Evolutionary conservation across 2,329 filamentous ascomycete genomes (phyloP).

Genomic region (Xylariomycetidae sp.): DNA sequence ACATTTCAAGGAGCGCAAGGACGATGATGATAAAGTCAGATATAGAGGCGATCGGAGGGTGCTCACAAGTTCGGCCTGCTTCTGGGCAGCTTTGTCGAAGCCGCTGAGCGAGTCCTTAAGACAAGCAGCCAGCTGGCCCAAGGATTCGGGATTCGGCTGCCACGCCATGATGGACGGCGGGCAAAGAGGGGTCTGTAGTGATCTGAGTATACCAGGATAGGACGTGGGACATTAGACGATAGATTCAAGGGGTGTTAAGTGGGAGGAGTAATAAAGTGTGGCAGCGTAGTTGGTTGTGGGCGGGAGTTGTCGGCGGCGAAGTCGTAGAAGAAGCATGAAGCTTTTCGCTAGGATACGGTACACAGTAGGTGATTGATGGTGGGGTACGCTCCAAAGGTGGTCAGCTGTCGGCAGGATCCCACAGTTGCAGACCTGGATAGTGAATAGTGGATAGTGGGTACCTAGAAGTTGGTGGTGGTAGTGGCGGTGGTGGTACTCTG

Average conservation of each 20-base stretch:
- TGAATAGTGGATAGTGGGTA: background rate
- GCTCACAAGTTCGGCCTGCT: slow-evolving; percentile 81
- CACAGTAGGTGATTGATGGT: background rate
- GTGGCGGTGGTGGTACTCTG: too few relatives aligned
- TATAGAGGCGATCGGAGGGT: slow-evolving; percentile 3
- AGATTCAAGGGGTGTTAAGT: slow-evolving; percentile 3
- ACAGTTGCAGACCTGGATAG: background rate
- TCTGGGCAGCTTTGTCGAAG: slow-evolving; percentile 73
- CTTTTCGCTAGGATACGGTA: background rate
- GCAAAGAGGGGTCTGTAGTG: slow-evolving; percentile 4
- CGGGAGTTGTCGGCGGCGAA: background rate
- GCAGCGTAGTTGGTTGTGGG: background rate
- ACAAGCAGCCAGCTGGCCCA: slow-evolving; percentile 84
- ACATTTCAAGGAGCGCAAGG: too few relatives aligned
- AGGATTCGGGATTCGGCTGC: slow-evolving; percentile 83
- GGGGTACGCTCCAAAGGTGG: background rate
- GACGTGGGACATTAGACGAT: slow-evolving; percentile 8
- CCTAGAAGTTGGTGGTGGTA: background rate
- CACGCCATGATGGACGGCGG: slow-evolving; percentile 66
- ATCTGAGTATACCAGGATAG: slow-evolving; percentile 5
- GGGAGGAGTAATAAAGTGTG: background rate
- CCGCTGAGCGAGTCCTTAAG: slow-evolving; percentile 89
- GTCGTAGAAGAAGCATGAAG: background rate
- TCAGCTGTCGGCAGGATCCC: background rate
- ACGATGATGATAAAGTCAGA: slow-evolving; percentile 1